Conservation (phyloP, 805 yeast genomes). For the Pichia membranifaciens region DNA sequence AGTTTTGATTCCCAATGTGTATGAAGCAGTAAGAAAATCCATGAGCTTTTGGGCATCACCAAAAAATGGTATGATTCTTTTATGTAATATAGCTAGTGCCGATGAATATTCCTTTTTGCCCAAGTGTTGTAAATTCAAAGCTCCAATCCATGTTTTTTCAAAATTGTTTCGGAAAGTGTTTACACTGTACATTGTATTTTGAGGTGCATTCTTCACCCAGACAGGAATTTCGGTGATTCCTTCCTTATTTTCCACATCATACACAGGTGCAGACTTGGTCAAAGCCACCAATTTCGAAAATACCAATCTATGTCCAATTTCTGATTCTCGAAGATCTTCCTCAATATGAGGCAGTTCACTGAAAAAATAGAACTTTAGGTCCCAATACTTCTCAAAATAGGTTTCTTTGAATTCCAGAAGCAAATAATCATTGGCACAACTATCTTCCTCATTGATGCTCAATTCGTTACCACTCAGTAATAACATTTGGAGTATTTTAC, state of each 20-base stretch:
- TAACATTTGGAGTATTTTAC: slow-evolving; percentile 30
- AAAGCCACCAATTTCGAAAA: slow-evolving; percentile 39
- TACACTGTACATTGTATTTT: slow-evolving; percentile 28
- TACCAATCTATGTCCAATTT: slow-evolving; percentile 17
- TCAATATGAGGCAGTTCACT: slow-evolving; percentile 34
- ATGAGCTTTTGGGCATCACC: slow-evolving; percentile 74
- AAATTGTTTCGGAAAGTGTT: slow-evolving; percentile 53
- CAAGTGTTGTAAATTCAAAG: slow-evolving; percentile 41
- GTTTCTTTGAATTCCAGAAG: slow-evolving; percentile 47
- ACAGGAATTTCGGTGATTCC: slow-evolving; percentile 20
- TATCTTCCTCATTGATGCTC: slow-evolving; percentile 40
- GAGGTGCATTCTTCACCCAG: slow-evolving; percentile 42
- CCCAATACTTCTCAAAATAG: slow-evolving; percentile 59
- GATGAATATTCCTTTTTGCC: slow-evolving; percentile 55
- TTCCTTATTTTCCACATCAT: slow-evolving; percentile 31
- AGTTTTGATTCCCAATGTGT: slow-evolving; percentile 38
- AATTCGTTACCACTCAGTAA: slow-evolving; percentile 31
- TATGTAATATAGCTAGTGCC: slow-evolving; percentile 66
- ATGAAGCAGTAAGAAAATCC: slow-evolving; percentile 91
- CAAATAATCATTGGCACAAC: slow-evolving; percentile 36
- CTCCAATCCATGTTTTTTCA: slow-evolving; percentile 61
- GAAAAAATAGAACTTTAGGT: slow-evolving; percentile 71
- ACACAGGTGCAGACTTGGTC: slow-evolving; percentile 27
- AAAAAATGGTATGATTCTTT: slow-evolving; percentile 76
- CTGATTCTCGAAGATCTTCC: slow-evolving; percentile 16